A percentile compares a stretch with the other conserved stretches of the same genome.
These are phyloP conservation scores for Boletus pseudo-olivaceus DNA, from an alignment of 768 basidiomycete species.

Conservation along the genomic window DNA sequence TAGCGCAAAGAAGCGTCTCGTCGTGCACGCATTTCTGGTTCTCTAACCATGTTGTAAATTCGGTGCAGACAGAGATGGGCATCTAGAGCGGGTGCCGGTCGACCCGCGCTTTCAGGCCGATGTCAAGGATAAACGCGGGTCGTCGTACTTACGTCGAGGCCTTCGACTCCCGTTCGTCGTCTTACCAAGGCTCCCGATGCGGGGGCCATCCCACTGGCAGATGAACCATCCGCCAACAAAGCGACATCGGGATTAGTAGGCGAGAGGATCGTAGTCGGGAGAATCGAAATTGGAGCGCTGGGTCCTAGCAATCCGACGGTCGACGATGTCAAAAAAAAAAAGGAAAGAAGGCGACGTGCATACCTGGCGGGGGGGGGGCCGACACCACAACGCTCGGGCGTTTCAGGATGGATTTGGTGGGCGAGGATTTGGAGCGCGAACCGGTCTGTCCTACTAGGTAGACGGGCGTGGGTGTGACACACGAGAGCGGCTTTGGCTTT, in stretches of 20 bases:
- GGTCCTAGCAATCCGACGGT: not conserved
- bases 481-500: not conserved
- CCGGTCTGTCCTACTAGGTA: not conserved
- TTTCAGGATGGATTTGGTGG: slow-evolving; percentile 1
- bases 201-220: not conserved
- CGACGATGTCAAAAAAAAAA: not conserved
- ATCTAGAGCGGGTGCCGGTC: not conserved
- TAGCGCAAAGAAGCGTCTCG: slow-evolving; percentile 4
- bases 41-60: slow-evolving; percentile 20
- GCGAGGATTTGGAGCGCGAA: not conserved
- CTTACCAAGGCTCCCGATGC: not conserved
- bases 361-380: slow-evolving; percentile 11
- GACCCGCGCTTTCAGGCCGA: not conserved
- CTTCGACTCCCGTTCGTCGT: not conserved
- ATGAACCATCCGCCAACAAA: not conserved
- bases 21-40: slow-evolving; percentile 1
- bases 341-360: not conserved
- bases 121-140: not conserved
- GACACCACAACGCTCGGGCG: too few relatives aligned
- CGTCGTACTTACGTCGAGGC: slow-evolving; percentile 11
- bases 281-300: not conserved
- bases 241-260: too few relatives aligned
- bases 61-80: slow-evolving; percentile 10
- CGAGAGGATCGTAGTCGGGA: too few relatives aligned
- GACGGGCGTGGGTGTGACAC: not conserved